Percentiles rank a stretch among this genome's conserved stretches.
These are phyloP conservation scores for Mycena sp. DNA, from an alignment of 1,284 basidiomycete genomes.

Conservation along the genomic window DNA sequence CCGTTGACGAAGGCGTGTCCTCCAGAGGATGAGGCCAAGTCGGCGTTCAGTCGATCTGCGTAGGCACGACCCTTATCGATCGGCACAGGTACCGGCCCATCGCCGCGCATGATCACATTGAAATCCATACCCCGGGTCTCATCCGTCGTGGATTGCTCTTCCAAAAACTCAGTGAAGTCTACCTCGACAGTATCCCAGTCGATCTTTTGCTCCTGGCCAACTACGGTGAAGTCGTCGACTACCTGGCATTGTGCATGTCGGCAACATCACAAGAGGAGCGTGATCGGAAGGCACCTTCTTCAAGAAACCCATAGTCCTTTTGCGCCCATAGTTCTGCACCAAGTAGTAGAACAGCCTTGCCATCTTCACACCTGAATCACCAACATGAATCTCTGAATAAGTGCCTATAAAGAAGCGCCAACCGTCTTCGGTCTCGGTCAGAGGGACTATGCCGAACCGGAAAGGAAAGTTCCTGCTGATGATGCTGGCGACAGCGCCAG, in stretches of 20 bases:
- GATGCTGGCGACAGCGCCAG: too few relatives aligned
- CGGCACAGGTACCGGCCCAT: constrained; percentile 44
- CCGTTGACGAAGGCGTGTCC: constrained; percentile 92
- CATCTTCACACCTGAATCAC: too few relatives aligned
- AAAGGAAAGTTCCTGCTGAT: too few relatives aligned
- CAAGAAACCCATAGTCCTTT: constrained; percentile 71
- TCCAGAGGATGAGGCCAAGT: constrained; percentile 44
- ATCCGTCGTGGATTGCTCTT: not conserved
- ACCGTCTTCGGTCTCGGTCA: too few relatives aligned
- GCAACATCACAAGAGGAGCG: constrained; percentile 5
- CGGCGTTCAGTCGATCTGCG: constrained; percentile 60
- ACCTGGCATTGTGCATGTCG: too few relatives aligned
- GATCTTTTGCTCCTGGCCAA: not conserved
- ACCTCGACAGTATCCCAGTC: constrained; percentile 19
- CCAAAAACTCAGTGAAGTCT: too few relatives aligned
- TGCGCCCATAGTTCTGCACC: too few relatives aligned
- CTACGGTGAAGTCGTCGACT: not conserved
- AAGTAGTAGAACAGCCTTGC: too few relatives aligned
- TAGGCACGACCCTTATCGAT: constrained; percentile 61
- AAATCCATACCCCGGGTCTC: constrained; percentile 18
- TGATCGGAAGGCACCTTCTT: constrained; percentile 56
- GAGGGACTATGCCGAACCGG: too few relatives aligned
- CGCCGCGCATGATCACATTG: constrained; percentile 48
- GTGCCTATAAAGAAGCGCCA: too few relatives aligned
- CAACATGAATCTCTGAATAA: too few relatives aligned